phyloP scores from a whole-genome alignment of 192 early-diverging fungal species.

The Backusella psychrophila region DNA sequence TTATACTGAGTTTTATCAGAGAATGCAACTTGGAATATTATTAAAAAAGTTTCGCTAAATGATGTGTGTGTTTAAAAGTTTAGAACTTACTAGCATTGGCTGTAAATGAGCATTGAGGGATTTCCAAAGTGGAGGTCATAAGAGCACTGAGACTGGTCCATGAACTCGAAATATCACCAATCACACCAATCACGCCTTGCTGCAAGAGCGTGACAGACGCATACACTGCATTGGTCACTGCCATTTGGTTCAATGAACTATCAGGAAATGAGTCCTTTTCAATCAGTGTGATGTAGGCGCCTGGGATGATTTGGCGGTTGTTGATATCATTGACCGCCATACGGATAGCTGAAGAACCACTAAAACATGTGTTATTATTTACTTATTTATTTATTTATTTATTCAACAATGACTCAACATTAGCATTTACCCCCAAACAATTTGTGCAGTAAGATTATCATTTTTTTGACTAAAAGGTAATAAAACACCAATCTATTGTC shows the following conservation, averaged over 20 bases:
- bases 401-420: too few species aligned
- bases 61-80: background rate
- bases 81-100: constrained; percentile 42
- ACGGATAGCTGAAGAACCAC: constrained; percentile 50
- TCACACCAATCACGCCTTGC: constrained; percentile 51
- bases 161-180: constrained; percentile 49
- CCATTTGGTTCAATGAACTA: constrained; percentile 37
- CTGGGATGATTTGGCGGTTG: constrained; percentile 40
- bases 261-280: constrained; percentile 50
- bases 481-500: constrained; percentile 30
- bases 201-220: constrained; percentile 46
- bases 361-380: constrained; percentile 9
- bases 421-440: constrained; percentile 35
- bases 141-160: constrained; percentile 46
- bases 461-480: constrained; percentile 33
- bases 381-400: too few species aligned
- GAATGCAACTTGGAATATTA: constrained; percentile 33
- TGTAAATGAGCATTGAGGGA: constrained; percentile 54
- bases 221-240: constrained; percentile 48
- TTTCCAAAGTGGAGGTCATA: constrained; percentile 43
- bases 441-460: constrained; percentile 31
- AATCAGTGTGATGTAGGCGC: constrained; percentile 46
- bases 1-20: constrained; percentile 49
- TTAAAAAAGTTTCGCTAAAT: background rate
- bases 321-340: constrained; percentile 51